Evolutionary conservation across 768 basidiomycete genomes (phyloP).

Genomic region (Crucibulum laeve): DNA sequence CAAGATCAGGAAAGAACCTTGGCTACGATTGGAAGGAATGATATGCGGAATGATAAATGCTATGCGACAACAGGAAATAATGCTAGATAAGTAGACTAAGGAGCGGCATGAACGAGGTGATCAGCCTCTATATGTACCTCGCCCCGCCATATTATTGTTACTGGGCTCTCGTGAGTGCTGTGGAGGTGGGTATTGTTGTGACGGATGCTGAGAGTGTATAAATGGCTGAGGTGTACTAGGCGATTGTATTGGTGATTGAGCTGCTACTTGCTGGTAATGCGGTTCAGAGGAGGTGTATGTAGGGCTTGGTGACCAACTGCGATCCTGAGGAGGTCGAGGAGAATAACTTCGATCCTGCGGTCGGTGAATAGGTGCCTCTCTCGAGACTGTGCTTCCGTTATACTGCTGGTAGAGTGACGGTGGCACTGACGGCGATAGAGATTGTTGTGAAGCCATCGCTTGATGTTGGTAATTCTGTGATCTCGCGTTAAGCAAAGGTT

Average conservation of each 20-base stretch:
- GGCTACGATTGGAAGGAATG: slow-evolving; percentile 1
- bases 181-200: slow-evolving; percentile 15
- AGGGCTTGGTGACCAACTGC: slow-evolving; percentile 32
- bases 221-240: slow-evolving; percentile 14
- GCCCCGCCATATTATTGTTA: slow-evolving; percentile 32
- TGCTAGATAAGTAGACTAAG: slow-evolving; percentile 3
- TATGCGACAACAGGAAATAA: slow-evolving; percentile 7
- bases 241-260: slow-evolving; percentile 9
- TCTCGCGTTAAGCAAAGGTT: slow-evolving; percentile 51
- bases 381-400: slow-evolving; percentile 44
- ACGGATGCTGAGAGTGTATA: slow-evolving; percentile 22
- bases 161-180: slow-evolving; percentile 21
- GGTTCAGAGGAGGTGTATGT: slow-evolving; percentile 25
- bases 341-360: slow-evolving; percentile 34
- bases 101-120: slow-evolving; percentile 6
- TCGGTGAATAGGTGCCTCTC: slow-evolving; percentile 64
- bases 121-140: slow-evolving; percentile 31
- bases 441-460: slow-evolving; percentile 32
- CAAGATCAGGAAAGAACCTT: not conserved
- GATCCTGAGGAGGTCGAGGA: slow-evolving; percentile 48
- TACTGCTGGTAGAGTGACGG: slow-evolving; percentile 37
- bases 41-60: no score
- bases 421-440: slow-evolving; percentile 34
- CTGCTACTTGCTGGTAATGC: slow-evolving; percentile 12
- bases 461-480: slow-evolving; percentile 29